Evolutionary conservation across 345 rosid genomes (phyloP).

Genomic region (Cardamine resedifolia): DNA sequence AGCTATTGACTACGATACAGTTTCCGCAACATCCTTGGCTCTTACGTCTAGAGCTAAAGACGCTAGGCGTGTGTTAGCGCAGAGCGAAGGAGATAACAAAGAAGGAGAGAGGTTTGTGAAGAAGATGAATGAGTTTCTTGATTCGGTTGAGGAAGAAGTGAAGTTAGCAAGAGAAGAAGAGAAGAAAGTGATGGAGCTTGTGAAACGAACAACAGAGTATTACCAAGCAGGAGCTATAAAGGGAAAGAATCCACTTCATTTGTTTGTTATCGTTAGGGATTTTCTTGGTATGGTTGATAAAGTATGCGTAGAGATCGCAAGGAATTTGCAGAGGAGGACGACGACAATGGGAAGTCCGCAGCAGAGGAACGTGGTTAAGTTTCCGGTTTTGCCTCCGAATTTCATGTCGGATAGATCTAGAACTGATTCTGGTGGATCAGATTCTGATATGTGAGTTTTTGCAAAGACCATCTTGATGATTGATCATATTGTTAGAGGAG

Average conservation of each 20-base stretch:
- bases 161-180: slow-evolving; percentile 56
- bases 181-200: slow-evolving; percentile 57
- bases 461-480: slow-evolving; percentile 7
- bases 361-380: slow-evolving; percentile 35
- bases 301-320: slow-evolving; percentile 57
- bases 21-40: slow-evolving; percentile 48
- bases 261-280: slow-evolving; percentile 71
- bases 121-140: slow-evolving; percentile 67
- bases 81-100: slow-evolving; percentile 35
- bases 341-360: slow-evolving; percentile 13
- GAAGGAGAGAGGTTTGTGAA: slow-evolving; percentile 49
- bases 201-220: slow-evolving; percentile 67
- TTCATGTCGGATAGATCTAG: slow-evolving; percentile 44
- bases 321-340: slow-evolving; percentile 46
- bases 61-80: slow-evolving; percentile 39
- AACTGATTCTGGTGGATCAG: slow-evolving; percentile 53
- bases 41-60: slow-evolving; percentile 49
- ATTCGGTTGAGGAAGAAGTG: slow-evolving; percentile 61
- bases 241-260: slow-evolving; percentile 45
- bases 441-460: slow-evolving; percentile 30
- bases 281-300: slow-evolving; percentile 83
- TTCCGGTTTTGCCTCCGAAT: slow-evolving; percentile 46
- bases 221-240: slow-evolving; percentile 68
- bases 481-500: neutral
- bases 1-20: slow-evolving; percentile 46